Evolutionary conservation across 192 early-diverging fungal species (phyloP).

Genomic region (Dimargaris xerosporica): DNA sequence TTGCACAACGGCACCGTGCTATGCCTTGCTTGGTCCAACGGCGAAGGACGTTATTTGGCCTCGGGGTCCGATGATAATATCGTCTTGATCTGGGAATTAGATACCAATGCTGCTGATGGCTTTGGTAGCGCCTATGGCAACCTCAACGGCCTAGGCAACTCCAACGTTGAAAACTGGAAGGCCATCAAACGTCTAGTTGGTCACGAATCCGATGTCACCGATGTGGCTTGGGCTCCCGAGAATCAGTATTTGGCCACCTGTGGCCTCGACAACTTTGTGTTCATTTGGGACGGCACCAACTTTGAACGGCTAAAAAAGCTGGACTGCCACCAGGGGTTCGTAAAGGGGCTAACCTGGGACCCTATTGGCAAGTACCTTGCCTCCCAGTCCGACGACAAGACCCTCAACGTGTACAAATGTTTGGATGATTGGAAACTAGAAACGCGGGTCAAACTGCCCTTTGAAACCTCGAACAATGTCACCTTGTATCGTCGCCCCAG

Average conservation of each 20-base stretch:
- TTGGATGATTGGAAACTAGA: conserved; percentile 79
- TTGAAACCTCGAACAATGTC: conserved; percentile 55
- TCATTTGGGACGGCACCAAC: conserved; percentile 72
- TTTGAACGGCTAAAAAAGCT: conserved; percentile 57
- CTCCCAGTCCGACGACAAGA: conserved; percentile 85
- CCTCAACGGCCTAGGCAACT: background rate
- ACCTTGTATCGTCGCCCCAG: conserved; percentile 85
- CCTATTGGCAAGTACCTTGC: conserved; percentile 88
- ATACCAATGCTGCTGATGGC: conserved; percentile 25
- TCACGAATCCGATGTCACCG: conserved; percentile 83
- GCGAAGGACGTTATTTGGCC: conserved; percentile 57
- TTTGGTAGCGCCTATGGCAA: too few species aligned
- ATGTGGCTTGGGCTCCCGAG: conserved; percentile 83
- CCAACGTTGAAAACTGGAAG: conserved; percentile 56
- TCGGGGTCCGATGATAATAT: conserved; percentile 83
- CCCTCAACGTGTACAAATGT: conserved; percentile 70
- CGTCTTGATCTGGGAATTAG: conserved; percentile 81
- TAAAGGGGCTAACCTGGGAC: conserved; percentile 95
- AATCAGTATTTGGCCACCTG: conserved; percentile 78
- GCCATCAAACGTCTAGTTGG: conserved; percentile 58
- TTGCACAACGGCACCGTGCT: conserved; percentile 79
- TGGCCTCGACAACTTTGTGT: conserved; percentile 66
- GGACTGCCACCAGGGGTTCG: conserved; percentile 66
- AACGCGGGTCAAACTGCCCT: conserved; percentile 53
- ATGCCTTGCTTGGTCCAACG: conserved; percentile 71